Percentiles rank a stretch among this genome's conserved stretches.
Evolutionary conservation across 805 yeast species (phyloP).

Genomic region (Brettanomyces naardenensis): DNA sequence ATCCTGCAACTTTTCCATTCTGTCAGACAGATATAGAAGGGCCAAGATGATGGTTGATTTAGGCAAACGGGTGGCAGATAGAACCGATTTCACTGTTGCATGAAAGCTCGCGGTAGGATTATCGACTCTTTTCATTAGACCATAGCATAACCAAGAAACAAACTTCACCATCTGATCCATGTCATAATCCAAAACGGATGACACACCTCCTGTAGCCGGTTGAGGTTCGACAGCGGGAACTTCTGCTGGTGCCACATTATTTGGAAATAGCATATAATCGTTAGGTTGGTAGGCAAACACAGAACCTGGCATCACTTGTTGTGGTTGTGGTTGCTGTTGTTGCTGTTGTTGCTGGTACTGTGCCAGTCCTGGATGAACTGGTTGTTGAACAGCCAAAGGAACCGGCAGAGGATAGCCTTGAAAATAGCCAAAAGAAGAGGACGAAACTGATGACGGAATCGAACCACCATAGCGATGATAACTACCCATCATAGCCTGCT

Average conservation of each 20-base stretch:
- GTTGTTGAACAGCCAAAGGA: too few species aligned
- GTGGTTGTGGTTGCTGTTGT: neutral
- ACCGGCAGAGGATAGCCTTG: too few species aligned
- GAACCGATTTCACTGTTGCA: conserved; percentile 54
- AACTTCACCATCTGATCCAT: conserved; percentile 72
- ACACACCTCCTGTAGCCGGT: conserved; percentile 60
- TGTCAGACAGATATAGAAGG: conserved; percentile 67
- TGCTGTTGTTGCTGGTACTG: neutral
- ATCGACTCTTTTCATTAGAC: conserved; percentile 50
- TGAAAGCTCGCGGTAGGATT: conserved; percentile 44
- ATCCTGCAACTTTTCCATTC: conserved; percentile 29
- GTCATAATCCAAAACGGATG: conserved; percentile 73
- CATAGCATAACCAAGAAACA: conserved; percentile 63
- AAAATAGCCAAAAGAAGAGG: too few species aligned
- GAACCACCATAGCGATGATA: too few species aligned
- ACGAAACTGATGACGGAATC: too few species aligned
- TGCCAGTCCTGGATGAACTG: neutral
- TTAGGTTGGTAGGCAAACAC: neutral
- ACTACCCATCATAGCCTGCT: too few species aligned
- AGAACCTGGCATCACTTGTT: neutral
- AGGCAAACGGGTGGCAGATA: conserved; percentile 84
- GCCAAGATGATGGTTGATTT: conserved; percentile 73
- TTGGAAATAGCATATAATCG: neutral
- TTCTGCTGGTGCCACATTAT: too few species aligned
- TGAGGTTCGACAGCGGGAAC: neutral